Percentiles rank a stretch among this genome's conserved stretches.
These are phyloP conservation scores for Pleurotus tuber-regium DNA, from an alignment of 768 basidiomycete genomes.

Conservation along the genomic window DNA sequence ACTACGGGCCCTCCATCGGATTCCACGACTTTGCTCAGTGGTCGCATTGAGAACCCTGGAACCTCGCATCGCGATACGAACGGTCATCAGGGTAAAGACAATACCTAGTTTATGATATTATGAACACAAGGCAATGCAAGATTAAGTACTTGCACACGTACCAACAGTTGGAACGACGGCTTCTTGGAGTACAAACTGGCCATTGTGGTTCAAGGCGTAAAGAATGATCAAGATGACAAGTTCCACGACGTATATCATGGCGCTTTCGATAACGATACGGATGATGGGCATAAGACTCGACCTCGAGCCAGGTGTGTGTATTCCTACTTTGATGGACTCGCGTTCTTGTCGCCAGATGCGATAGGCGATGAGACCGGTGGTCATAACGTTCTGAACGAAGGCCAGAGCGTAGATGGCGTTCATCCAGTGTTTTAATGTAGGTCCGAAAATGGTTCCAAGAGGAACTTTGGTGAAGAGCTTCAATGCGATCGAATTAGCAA, in stretches of 20 bases:
- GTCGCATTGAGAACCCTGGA: background rate
- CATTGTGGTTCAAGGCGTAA: conserved; percentile 13
- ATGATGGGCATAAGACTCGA: conserved; percentile 15
- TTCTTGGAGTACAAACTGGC: conserved; percentile 12
- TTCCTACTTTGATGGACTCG: conserved; percentile 1
- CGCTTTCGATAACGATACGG: conserved; percentile 17
- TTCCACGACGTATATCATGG: conserved; percentile 15
- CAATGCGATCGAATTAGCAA: conserved; percentile 23
- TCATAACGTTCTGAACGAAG: conserved; percentile 37
- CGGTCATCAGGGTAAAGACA: conserved; percentile 8
- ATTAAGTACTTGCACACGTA: background rate
- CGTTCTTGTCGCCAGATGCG: conserved; percentile 31
- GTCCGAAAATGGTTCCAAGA: conserved; percentile 22
- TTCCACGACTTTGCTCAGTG: background rate
- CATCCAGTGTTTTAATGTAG: conserved; percentile 31
- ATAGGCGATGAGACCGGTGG: conserved; percentile 37
- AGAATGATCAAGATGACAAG: conserved; percentile 15
- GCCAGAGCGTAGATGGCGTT: conserved; percentile 35
- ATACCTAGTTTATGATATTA: background rate
- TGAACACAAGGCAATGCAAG: background rate
- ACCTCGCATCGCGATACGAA: conserved; percentile 5
- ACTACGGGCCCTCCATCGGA: background rate
- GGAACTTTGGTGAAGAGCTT: conserved; percentile 25
- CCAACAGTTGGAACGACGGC: conserved; percentile 10
- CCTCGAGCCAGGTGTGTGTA: background rate